phyloP scores from a whole-genome alignment of 1,284 basidiomycete genomes.

The Macrocystidia cucumis region DNA sequence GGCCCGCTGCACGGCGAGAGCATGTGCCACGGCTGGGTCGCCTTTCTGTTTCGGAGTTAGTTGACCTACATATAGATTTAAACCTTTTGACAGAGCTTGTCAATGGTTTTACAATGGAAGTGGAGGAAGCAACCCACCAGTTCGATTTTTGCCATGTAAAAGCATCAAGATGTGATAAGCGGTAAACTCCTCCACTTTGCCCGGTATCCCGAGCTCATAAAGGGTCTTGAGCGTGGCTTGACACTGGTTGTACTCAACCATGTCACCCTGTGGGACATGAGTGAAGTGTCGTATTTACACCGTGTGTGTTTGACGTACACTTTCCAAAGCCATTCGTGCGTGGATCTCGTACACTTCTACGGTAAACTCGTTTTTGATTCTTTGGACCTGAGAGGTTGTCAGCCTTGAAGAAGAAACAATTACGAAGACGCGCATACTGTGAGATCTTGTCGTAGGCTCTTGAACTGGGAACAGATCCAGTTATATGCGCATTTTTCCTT shows the following conservation, averaged over 20 bases:
- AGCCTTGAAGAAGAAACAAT: no score
- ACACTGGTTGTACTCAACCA: conserved; percentile 99
- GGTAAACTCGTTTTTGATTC: conserved; percentile 98
- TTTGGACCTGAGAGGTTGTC: conserved; percentile 72
- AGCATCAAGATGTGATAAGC: conserved; percentile 98
- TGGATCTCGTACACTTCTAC: conserved; percentile 98
- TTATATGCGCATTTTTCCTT: conserved; percentile 77
- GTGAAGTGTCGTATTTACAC: conserved; percentile 1
- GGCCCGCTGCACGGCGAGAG: conserved; percentile 83
- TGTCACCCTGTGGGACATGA: conserved; percentile 62
- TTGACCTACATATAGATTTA: conserved; percentile 93
- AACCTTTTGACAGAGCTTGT: conserved; percentile 47
- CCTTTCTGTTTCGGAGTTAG: conserved; percentile 87
- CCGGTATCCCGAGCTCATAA: conserved; percentile 89
- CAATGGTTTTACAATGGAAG: no score
- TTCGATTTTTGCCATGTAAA: conserved; percentile 88
- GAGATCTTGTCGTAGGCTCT: conserved; percentile 94
- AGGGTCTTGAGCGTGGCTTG: conserved; percentile 87
- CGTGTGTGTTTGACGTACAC: conserved; percentile 40
- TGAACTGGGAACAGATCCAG: conserved; percentile 98
- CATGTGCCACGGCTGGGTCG: conserved; percentile 78
- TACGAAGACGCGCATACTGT: conserved; percentile 76
- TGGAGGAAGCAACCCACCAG: conserved; percentile 59
- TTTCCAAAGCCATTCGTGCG: conserved; percentile 93
- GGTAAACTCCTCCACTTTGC: conserved; percentile 91